These are phyloP conservation scores for Helicostylum pulchrum DNA, from an alignment of 192 early-diverging fungal genomes.

Conservation along the genomic window DNA sequence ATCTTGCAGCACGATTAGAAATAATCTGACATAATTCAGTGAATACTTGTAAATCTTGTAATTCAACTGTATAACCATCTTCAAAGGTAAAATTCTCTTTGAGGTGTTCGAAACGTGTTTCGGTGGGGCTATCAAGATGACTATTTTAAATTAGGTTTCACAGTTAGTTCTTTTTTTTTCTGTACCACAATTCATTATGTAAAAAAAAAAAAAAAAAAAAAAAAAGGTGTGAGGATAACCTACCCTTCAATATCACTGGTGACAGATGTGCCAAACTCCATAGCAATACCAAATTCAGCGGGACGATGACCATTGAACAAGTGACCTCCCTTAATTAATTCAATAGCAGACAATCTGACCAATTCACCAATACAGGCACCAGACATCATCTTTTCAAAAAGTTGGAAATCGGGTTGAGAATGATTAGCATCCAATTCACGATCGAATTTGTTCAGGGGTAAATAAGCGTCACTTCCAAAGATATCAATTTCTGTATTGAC, in stretches of 20 bases:
- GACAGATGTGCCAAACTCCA: constrained; percentile 49
- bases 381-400: constrained; percentile 95
- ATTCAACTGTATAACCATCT: constrained; percentile 44
- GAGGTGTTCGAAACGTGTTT: constrained; percentile 37
- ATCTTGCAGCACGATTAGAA: constrained; percentile 77
- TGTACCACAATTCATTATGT: constrained; percentile 7
- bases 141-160: constrained; percentile 58
- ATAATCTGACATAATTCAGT: constrained; percentile 69
- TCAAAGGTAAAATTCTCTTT: constrained; percentile 13
- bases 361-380: constrained; percentile 94
- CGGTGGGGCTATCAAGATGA: constrained; percentile 45
- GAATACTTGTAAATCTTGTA: constrained; percentile 65
- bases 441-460: constrained; percentile 88
- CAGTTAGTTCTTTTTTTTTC: constrained; percentile 23
- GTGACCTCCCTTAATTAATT: constrained; percentile 72
- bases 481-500: constrained; percentile 97
- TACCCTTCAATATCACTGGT: constrained; percentile 45
- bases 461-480: constrained; percentile 67
- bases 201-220: neutral
- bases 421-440: constrained; percentile 75
- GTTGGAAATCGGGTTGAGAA: constrained; percentile 76
- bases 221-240: constrained; percentile 42
- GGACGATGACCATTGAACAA: constrained; percentile 68
- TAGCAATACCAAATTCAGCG: constrained; percentile 49
- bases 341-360: constrained; percentile 70